Base-by-base conservation (phyloP, 2,329 filamentous ascomycete genomes). In the Apiospora arundinis region DNA sequence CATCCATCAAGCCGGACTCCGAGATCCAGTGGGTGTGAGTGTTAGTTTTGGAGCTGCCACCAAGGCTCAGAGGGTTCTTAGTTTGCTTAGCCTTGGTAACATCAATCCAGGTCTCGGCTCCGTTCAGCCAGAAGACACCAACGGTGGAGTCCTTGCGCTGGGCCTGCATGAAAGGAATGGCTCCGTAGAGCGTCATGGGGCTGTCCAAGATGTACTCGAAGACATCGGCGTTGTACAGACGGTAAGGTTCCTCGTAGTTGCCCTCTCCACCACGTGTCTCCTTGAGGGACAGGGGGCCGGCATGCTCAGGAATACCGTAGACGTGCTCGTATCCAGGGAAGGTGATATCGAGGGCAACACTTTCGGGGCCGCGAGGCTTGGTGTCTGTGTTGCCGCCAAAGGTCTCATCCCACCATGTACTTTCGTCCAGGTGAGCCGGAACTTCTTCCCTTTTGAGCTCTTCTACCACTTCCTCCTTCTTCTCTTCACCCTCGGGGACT, bases 161-260 rank as follows among this genome's bases (percentile, higher is more conserved):
- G 23, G 96, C 96, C 82, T 98, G 96, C 94, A 99, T 97, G 79
- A 98, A 93, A 2, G 96, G 96, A 76, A 99, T 98, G 9, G 95
- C 87, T n/a, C 96, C 96, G 78, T 99, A 99, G 1, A 99, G 88
- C 0, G 96, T 98, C 96, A 99, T 99, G 0, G 96, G 95, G 82
- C 95, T 98, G 82, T 98, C 93, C 77, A 98, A 89, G 77, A 97
- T 92, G 81, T 99, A 99, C 83, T 99, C 96, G 77, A 99, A 99
- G 14, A 99, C 96, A 80, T 99, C 96, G 44, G 94, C 89, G 81
- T 99, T 99, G 85, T 98, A 98, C 81, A 99, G 83, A 48, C 96
- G 90, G 84, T 99, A 99, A 0, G 96, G 96, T 74, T 99, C 94
- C 12, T 88, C 86, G 82, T 96, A 94, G 77, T 94, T 93, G 73